Conservation (phyloP, 1,139 yeast genomes). For the Barnettozyma hawaiiensis region DNA sequence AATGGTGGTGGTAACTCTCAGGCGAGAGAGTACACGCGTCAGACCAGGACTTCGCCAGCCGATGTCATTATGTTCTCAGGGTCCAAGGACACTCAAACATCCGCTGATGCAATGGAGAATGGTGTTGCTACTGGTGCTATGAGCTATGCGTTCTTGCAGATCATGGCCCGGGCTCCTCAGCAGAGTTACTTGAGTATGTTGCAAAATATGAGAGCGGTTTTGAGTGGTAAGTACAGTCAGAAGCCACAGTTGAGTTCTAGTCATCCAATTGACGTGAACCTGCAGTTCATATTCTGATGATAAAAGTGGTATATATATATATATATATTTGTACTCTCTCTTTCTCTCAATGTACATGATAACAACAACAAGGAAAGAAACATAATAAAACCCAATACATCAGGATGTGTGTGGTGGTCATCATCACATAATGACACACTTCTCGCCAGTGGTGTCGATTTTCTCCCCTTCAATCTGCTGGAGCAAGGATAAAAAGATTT, state of each 20-base stretch:
- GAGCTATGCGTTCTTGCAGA: conserved; percentile 69
- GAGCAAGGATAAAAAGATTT: conserved; percentile 61
- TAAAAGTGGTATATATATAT: too few species aligned
- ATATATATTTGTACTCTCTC: too few species aligned
- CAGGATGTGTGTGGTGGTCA: too few species aligned
- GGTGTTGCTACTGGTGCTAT: conserved; percentile 89
- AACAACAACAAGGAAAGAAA: too few species aligned
- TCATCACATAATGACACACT: conserved; percentile 29
- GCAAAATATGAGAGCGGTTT: conserved; percentile 51
- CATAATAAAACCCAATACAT: neutral
- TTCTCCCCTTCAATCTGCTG: conserved; percentile 66
- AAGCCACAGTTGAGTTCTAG: conserved; percentile 60
- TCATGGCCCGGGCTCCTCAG: conserved; percentile 43
- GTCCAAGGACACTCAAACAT: conserved; percentile 78
- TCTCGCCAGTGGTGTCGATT: conserved; percentile 35
- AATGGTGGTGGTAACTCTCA: conserved; percentile 30
- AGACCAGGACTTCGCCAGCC: conserved; percentile 75
- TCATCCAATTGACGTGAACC: conserved; percentile 59
- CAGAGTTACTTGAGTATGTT: conserved; percentile 52
- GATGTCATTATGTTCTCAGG: conserved; percentile 86
- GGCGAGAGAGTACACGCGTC: conserved; percentile 40
- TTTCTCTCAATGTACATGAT: too few species aligned
- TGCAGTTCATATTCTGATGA: conserved; percentile 34
- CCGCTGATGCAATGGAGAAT: conserved; percentile 49
- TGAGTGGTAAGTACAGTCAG: conserved; percentile 50